These are phyloP conservation scores for Sarocladium oryzae DNA, from an alignment of 2,329 filamentous ascomycete species.

Conservation along the genomic window DNA sequence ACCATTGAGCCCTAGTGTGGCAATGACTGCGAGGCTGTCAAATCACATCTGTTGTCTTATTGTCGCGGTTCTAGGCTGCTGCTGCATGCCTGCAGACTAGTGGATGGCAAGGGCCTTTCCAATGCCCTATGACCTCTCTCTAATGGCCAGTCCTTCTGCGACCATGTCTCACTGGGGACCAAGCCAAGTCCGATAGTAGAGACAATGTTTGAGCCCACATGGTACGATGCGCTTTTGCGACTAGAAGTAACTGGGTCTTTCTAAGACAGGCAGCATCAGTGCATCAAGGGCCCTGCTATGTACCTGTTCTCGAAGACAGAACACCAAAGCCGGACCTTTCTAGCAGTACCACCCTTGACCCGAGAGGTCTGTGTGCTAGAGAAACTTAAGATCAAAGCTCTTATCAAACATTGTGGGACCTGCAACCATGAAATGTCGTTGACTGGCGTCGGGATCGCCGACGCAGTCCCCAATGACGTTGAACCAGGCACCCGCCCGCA, in stretches of 20 bases:
- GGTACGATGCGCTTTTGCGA: too few species aligned
- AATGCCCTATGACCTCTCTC: neutral
- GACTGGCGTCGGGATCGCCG: neutral
- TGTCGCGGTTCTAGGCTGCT: neutral
- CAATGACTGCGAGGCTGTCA: slow-evolving; percentile 7
- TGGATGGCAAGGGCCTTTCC: neutral
- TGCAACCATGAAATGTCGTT: neutral
- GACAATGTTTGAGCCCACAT: too few species aligned
- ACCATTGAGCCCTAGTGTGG: neutral
- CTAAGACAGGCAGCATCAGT: too few species aligned
- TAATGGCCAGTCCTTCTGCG: neutral
- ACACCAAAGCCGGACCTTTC: too few species aligned
- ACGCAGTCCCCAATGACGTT: neutral
- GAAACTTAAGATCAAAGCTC: too few species aligned
- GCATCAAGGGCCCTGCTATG: too few species aligned
- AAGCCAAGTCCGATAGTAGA: too few species aligned
- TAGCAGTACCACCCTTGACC: too few species aligned
- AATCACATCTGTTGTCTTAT: neutral
- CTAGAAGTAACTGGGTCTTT: too few species aligned
- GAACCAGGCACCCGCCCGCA: neutral
- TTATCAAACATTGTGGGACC: neutral
- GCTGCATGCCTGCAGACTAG: neutral
- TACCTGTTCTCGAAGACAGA: too few species aligned
- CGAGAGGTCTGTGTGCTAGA: too few species aligned
- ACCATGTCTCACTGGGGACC: neutral